Evolutionary conservation across 805 yeast genomes (phyloP).

Genomic region (Zygoascus biomembranicola): DNA sequence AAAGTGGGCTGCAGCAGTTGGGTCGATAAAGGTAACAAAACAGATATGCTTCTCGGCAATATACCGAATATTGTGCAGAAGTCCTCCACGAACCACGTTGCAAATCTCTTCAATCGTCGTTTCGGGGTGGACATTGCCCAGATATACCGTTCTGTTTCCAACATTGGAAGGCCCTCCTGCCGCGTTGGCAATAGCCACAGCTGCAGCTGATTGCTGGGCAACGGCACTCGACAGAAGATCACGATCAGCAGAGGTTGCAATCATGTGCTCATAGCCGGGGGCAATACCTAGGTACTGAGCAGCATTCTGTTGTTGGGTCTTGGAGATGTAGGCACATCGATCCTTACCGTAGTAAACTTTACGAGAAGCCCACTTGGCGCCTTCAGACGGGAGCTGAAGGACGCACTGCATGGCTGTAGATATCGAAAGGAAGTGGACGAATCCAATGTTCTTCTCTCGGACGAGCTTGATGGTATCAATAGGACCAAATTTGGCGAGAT

Average conservation of each 20-base stretch:
- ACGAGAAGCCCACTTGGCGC: conserved; percentile 61
- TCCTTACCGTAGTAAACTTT: conserved; percentile 91
- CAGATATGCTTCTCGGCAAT: conserved; percentile 84
- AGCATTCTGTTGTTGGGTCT: conserved; percentile 94
- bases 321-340: conserved; percentile 82
- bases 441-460: conserved; percentile 66
- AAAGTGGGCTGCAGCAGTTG: conserved; percentile 95
- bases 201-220: conserved; percentile 92
- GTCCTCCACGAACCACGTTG: conserved; percentile 92
- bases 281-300: conserved; percentile 89
- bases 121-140: conserved; percentile 84
- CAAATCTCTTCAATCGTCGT: conserved; percentile 88
- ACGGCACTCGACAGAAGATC: conserved; percentile 40
- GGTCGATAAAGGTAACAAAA: conserved; percentile 91
- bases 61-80: conserved; percentile 73
- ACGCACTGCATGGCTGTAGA: conserved; percentile 82
- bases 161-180: conserved; percentile 90
- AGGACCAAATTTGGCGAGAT: conserved; percentile 64
- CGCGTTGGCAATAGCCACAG: conserved; percentile 92
- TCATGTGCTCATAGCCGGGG: conserved; percentile 74
- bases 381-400: conserved; percentile 52
- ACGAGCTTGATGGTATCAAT: conserved; percentile 77
- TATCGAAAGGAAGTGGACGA: conserved; percentile 83
- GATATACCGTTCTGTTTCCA: conserved; percentile 88
- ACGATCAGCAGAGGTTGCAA: conserved; percentile 37